phyloP scores from a whole-genome alignment of 331 rosid species.

The Telfairia occidentalis region DNA sequence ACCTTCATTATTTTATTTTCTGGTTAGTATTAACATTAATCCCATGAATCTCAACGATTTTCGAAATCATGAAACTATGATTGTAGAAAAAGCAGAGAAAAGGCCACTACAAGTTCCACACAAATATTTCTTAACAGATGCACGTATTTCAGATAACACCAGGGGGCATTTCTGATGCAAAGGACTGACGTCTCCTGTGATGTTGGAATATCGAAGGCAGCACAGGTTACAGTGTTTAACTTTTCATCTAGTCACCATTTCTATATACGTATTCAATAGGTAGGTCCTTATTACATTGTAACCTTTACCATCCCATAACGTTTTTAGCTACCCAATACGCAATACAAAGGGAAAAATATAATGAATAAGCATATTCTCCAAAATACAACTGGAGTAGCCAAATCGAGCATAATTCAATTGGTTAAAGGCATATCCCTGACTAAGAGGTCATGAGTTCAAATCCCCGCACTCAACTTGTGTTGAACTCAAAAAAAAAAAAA shows the following conservation, averaged over 20 bases:
- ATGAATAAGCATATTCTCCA: not conserved
- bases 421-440: too few relatives aligned
- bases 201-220: not conserved
- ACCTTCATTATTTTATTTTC: not conserved
- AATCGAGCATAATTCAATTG: too few relatives aligned
- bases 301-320: not conserved
- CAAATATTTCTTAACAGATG: slow-evolving; percentile 37
- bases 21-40: not conserved
- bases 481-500: too few relatives aligned
- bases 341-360: not conserved
- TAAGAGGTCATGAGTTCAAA: too few relatives aligned
- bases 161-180: slow-evolving; percentile 90
- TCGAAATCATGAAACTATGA: not conserved
- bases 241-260: slow-evolving; percentile 19
- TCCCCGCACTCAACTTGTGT: too few relatives aligned
- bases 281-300: not conserved
- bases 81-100: not conserved
- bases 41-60: not conserved
- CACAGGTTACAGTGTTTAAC: slow-evolving; percentile 11
- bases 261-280: not conserved
- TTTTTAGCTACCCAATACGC: not conserved
- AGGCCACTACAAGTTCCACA: not conserved
- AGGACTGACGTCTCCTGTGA: slow-evolving; percentile 37
- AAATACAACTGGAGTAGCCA: not conserved
- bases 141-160: slow-evolving; percentile 87